These are phyloP conservation scores for Pistacia integerrima DNA, from an alignment of 345 rosid species.

Conservation along the genomic window DNA sequence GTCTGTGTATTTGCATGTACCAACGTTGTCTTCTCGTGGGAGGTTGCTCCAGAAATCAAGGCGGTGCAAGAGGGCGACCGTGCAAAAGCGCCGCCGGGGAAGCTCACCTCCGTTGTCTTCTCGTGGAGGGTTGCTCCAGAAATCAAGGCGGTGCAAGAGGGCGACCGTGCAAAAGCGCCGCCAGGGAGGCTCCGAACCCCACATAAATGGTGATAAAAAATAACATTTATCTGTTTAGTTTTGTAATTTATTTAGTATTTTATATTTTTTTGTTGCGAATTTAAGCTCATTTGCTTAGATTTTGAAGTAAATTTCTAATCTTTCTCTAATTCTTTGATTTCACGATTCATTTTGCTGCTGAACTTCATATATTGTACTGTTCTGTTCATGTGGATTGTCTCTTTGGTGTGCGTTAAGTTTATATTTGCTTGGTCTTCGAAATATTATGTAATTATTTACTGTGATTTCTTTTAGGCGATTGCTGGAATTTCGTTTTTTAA, in stretches of 20 bases:
- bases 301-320: background rate
- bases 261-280: background rate
- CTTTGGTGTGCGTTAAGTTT: background rate
- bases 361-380: background rate
- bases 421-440: background rate
- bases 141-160: too few relatives aligned
- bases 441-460: background rate
- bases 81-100: too few relatives aligned
- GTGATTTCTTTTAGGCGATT: background rate
- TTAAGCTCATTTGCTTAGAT: background rate
- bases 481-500: background rate
- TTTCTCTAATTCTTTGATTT: background rate
- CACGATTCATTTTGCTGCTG: background rate
- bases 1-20: too few relatives aligned
- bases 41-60: too few relatives aligned
- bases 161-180: too few relatives aligned
- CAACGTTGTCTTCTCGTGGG: too few relatives aligned
- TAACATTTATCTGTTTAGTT: background rate
- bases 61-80: too few relatives aligned
- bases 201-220: constrained; percentile 7
- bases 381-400: background rate
- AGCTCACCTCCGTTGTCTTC: too few relatives aligned
- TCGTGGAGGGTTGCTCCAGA: too few relatives aligned
- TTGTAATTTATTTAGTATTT: background rate
- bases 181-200: background rate